A percentile compares a stretch with the other conserved stretches of the same genome.
phyloP scores from a whole-genome alignment of 371 early-diverging fungal genomes.

The Gilbertella persicaria region DNA sequence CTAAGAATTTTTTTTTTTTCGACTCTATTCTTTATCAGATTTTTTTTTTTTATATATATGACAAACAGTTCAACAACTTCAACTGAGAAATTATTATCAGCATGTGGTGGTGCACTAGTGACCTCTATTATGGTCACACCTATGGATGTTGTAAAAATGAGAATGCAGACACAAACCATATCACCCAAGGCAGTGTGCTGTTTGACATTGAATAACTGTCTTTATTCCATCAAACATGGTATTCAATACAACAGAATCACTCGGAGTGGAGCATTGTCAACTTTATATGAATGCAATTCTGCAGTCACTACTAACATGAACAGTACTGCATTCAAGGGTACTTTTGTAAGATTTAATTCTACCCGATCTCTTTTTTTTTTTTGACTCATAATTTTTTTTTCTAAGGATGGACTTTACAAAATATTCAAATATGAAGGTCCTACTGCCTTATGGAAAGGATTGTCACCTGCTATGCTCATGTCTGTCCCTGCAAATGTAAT shows the following conservation, averaged over 20 bases:
- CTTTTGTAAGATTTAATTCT: too few species aligned
- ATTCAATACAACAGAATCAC: conserved; percentile 9
- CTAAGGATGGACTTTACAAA: conserved; percentile 75
- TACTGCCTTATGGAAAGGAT: conserved; percentile 81
- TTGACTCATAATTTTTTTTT: background rate
- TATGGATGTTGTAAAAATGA: conserved; percentile 91
- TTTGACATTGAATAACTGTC: conserved; percentile 14
- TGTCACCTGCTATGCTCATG: conserved; percentile 86
- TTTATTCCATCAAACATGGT: conserved; percentile 22
- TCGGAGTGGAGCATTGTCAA: conserved; percentile 2
- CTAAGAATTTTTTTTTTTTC: too few species aligned
- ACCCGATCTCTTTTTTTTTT: background rate
- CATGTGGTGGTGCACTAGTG: conserved; percentile 72
- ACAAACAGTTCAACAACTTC: conserved; percentile 13
- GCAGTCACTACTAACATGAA: conserved; percentile 23
- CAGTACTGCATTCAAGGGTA: conserved; percentile 23
- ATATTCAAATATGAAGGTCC: conserved; percentile 83
- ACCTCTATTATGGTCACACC: conserved; percentile 82
- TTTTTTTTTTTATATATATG: background rate
- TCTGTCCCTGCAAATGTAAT: conserved; percentile 91
- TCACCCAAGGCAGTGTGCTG: conserved; percentile 9
- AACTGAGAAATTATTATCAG: conserved; percentile 67
- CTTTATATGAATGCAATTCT: too few species aligned
- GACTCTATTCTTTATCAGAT: conserved; percentile 14
- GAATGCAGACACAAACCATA: conserved; percentile 75